Evolutionary conservation across 2,329 filamentous ascomycete species (phyloP).

Genomic region (Colletotrichum musicola): DNA sequence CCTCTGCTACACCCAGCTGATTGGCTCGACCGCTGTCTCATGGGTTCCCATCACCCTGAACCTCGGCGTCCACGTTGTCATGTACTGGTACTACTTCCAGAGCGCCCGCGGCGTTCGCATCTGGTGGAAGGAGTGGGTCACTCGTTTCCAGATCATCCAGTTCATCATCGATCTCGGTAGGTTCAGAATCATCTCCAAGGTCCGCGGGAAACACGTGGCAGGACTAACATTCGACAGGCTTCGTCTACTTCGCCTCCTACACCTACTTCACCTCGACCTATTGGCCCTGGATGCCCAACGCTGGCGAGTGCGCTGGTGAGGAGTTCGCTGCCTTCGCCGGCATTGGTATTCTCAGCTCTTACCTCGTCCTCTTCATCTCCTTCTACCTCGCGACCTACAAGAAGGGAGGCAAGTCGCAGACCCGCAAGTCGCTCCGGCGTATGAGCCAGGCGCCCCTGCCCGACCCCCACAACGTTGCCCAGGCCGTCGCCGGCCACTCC

Average conservation of each 20-base stretch:
- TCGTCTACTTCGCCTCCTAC: slow-evolving; percentile 99
- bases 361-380: slow-evolving; percentile 97
- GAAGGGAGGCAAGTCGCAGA: slow-evolving; percentile 82
- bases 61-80: slow-evolving; percentile 94
- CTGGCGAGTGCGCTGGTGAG: slow-evolving; percentile 90
- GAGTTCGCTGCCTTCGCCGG: slow-evolving; percentile 96
- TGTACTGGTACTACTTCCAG: slow-evolving; percentile 99
- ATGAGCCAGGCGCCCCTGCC: slow-evolving; percentile 78
- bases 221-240: slow-evolving; percentile 68
- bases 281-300: slow-evolving; percentile 86
- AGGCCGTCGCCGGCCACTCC: slow-evolving; percentile 63
- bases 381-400: slow-evolving; percentile 99
- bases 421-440: slow-evolving; percentile 80
- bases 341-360: slow-evolving; percentile 92
- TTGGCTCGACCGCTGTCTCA: slow-evolving; percentile 91
- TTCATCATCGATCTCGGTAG: slow-evolving; percentile 96
- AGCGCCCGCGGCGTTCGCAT: slow-evolving; percentile 93
- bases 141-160: slow-evolving; percentile 95
- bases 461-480: slow-evolving; percentile 81
- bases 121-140: slow-evolving; percentile 99
- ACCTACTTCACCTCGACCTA: slow-evolving; percentile 97
- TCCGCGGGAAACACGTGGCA: not conserved
- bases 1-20: slow-evolving; percentile 97
- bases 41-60: slow-evolving; percentile 96
- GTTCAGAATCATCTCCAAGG: slow-evolving; percentile 47